These are phyloP conservation scores for Rhododendron simsii DNA, from an alignment of 148 eudicot genomes.

Conservation along the genomic window DNA sequence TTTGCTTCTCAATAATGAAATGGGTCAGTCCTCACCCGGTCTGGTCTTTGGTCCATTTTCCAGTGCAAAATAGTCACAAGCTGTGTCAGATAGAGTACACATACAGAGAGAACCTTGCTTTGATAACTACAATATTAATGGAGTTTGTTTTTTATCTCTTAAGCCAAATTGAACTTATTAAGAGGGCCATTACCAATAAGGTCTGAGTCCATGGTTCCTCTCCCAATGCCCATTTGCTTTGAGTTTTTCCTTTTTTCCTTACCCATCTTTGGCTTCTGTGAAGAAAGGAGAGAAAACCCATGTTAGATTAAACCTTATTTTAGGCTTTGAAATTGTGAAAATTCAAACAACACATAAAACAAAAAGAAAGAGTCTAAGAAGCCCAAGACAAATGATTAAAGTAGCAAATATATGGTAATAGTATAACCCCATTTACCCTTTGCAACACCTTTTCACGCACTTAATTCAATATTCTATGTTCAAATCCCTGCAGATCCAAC, in stretches of 20 bases:
- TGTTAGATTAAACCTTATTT: constrained; percentile 6
- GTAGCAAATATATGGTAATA: constrained; percentile 7
- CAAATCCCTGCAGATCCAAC: constrained; percentile 42
- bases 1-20: constrained; percentile 14
- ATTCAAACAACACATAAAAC: constrained; percentile 30
- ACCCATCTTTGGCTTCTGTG: constrained; percentile 38
- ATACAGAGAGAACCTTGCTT: constrained; percentile 15
- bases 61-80: constrained; percentile 31
- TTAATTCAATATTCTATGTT: constrained; percentile 25
- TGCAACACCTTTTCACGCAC: constrained; percentile 28
- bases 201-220: constrained; percentile 21
- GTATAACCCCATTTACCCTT: constrained; percentile 27
- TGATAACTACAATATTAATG: background rate
- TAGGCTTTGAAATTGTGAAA: background rate
- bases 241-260: constrained; percentile 7
- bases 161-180: background rate
- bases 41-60: constrained; percentile 44
- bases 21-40: constrained; percentile 22
- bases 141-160: background rate
- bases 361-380: constrained; percentile 23
- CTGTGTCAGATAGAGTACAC: constrained; percentile 29
- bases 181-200: constrained; percentile 15
- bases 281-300: constrained; percentile 10
- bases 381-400: constrained; percentile 24
- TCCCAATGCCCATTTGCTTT: constrained; percentile 23